These are phyloP conservation scores for Leptodontidium sp. DNA, from an alignment of 2,329 filamentous ascomycete species.

Conservation along the genomic window DNA sequence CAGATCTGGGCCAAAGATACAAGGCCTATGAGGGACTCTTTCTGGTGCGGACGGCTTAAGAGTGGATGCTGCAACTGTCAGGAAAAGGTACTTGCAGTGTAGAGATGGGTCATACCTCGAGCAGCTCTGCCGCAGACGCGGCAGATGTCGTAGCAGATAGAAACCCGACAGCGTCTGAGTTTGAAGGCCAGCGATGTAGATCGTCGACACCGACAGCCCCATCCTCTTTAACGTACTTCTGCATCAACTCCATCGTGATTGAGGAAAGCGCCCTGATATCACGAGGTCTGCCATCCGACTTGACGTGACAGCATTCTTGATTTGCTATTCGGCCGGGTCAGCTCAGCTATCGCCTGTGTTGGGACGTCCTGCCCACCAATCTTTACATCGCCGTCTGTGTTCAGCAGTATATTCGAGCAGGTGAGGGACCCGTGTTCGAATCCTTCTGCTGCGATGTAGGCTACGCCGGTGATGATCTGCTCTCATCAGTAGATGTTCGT, in stretches of 20 bases:
- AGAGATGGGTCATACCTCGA: slow-evolving; percentile 23
- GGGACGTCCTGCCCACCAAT: slow-evolving; percentile 29
- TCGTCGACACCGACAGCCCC: too few species aligned
- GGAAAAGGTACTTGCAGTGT: background rate
- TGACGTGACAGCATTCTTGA: slow-evolving; percentile 34
- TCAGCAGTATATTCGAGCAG: slow-evolving; percentile 37
- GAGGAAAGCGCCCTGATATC: slow-evolving; percentile 27
- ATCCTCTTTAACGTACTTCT: too few species aligned
- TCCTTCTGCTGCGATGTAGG: slow-evolving; percentile 31
- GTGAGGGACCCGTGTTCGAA: slow-evolving; percentile 33
- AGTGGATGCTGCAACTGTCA: slow-evolving; percentile 14
- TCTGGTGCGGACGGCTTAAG: slow-evolving; percentile 26
- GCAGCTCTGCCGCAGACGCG: slow-evolving; percentile 34
- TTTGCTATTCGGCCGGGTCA: slow-evolving; percentile 29
- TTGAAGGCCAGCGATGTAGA: slow-evolving; percentile 45
- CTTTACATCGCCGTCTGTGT: slow-evolving; percentile 31
- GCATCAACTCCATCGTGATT: slow-evolving; percentile 35
- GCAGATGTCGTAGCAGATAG: slow-evolving; percentile 45
- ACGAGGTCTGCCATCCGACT: slow-evolving; percentile 20
- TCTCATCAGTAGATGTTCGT: slow-evolving; percentile 29
- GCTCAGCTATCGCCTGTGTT: slow-evolving; percentile 9
- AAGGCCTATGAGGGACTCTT: slow-evolving; percentile 9
- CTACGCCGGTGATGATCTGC: slow-evolving; percentile 29
- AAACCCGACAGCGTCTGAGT: slow-evolving; percentile 46
- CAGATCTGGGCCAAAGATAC: slow-evolving; percentile 10